phyloP scores from a whole-genome alignment of 345 rosid genomes.

The Eucalyptus erythrocorys region DNA sequence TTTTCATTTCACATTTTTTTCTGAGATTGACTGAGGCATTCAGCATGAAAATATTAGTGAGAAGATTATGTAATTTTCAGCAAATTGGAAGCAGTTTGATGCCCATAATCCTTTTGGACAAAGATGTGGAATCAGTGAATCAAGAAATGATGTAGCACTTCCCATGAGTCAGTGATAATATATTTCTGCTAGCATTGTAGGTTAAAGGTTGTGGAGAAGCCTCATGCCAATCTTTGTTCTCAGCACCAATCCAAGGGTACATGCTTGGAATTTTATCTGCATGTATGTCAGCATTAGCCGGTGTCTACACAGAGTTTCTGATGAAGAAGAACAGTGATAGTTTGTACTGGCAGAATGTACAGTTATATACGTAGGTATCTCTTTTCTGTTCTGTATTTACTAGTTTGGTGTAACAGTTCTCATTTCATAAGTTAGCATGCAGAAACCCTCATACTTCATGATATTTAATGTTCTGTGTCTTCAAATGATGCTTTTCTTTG shows the following conservation, averaged over 20 bases:
- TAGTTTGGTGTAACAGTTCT: not conserved
- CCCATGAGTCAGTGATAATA: not conserved
- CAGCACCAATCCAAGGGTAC: conserved; percentile 90
- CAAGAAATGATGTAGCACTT: not conserved
- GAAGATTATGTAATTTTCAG: not conserved
- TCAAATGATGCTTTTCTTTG: not conserved
- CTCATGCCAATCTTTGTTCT: conserved; percentile 74
- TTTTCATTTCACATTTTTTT: not conserved
- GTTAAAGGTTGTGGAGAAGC: conserved; percentile 87
- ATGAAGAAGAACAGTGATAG: conserved; percentile 95
- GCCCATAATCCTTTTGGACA: not conserved
- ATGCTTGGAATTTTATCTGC: conserved; percentile 81
- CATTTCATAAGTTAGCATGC: not conserved
- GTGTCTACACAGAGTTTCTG: conserved; percentile 91
- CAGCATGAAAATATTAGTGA: not conserved
- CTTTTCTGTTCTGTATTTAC: conserved; percentile 4
- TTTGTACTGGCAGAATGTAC: conserved; percentile 93
- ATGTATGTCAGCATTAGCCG: conserved; percentile 85
- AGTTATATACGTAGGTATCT: conserved; percentile 85
- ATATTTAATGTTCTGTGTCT: not conserved
- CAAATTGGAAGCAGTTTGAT: not conserved
- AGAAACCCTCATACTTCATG: not conserved
- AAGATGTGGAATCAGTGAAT: not conserved
- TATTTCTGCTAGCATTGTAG: conserved; percentile 15
- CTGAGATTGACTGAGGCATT: not conserved